Evolutionary conservation across 352 stramenopile genomes (phyloP).

Genomic region (Phytopythium vexans): DNA sequence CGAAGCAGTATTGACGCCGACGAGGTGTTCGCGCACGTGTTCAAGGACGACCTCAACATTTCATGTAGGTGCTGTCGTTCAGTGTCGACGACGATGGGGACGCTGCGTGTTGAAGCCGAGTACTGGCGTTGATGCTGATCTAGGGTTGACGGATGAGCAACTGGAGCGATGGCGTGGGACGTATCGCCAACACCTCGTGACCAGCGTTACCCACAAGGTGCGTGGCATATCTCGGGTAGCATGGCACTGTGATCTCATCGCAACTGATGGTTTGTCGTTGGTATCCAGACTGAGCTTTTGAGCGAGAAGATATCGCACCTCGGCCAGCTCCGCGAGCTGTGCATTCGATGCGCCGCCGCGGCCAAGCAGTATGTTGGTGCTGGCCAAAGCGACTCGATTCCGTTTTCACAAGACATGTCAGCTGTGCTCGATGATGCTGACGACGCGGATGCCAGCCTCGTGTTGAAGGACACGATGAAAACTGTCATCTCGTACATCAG

Average conservation of each 20-base stretch:
- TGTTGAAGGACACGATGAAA: not conserved
- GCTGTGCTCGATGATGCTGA: slow-evolving; percentile 3
- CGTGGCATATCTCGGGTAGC: slow-evolving; percentile 5
- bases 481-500: not conserved
- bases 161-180: slow-evolving; percentile 52
- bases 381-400: not conserved
- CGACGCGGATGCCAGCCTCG: slow-evolving; percentile 15
- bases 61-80: slow-evolving; percentile 38
- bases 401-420: not conserved
- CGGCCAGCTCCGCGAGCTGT: slow-evolving; percentile 47
- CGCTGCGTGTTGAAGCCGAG: too few relatives aligned
- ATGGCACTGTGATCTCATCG: not conserved
- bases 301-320: slow-evolving; percentile 62
- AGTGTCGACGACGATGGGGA: not conserved
- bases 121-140: not conserved
- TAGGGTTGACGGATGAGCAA: slow-evolving; percentile 65
- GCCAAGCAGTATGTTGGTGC: slow-evolving; percentile 28
- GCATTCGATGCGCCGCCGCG: slow-evolving; percentile 27
- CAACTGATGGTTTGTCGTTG: not conserved
- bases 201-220: slow-evolving; percentile 51
- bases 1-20: slow-evolving; percentile 68
- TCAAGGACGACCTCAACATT: slow-evolving; percentile 81
- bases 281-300: slow-evolving; percentile 30
- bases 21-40: slow-evolving; percentile 62
- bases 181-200: slow-evolving; percentile 55